These are phyloP conservation scores for Coprinopsis marcescibilis DNA, from an alignment of 768 basidiomycete species.

Conservation along the genomic window DNA sequence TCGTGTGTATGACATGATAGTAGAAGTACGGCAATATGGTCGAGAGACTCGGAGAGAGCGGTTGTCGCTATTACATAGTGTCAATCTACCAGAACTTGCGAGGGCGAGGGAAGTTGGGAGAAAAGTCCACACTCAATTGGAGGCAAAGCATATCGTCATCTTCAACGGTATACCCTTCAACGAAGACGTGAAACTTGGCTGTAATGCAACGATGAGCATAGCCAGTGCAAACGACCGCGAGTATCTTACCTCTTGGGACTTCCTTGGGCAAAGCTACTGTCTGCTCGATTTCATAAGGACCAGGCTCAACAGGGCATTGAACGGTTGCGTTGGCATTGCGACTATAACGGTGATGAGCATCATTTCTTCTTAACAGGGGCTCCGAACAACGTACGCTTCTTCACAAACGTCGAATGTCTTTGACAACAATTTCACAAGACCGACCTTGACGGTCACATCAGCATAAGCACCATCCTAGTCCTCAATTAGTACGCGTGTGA, in stretches of 20 bases:
- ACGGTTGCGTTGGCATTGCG: conserved; percentile 68
- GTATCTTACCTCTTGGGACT: conserved; percentile 68
- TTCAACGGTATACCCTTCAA: conserved; percentile 62
- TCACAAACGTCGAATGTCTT: conserved; percentile 88
- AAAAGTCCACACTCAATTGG: conserved; percentile 74
- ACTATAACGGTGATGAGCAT: no score
- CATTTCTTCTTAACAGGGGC: no score
- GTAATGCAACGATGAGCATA: conserved; percentile 8
- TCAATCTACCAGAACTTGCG: conserved; percentile 14
- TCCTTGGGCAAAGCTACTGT: conserved; percentile 86
- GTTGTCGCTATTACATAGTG: not conserved
- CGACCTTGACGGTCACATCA: conserved; percentile 89
- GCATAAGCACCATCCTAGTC: conserved; percentile 85
- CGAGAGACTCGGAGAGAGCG: no score
- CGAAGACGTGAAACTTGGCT: conserved; percentile 82
- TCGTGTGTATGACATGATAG: no score
- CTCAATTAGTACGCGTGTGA: not conserved
- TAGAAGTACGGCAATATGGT: no score
- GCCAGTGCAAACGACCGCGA: not conserved
- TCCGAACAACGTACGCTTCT: conserved; percentile 70
- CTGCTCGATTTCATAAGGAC: conserved; percentile 68
- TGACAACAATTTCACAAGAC: conserved; percentile 79
- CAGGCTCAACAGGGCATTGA: conserved; percentile 78
- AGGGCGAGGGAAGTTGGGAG: conserved; percentile 35
- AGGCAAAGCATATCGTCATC: conserved; percentile 80